Percentiles rank a stretch among this genome's conserved stretches.
phyloP scores from a whole-genome alignment of 2,329 filamentous ascomycete species.

The Aureobasidium sp. region DNA sequence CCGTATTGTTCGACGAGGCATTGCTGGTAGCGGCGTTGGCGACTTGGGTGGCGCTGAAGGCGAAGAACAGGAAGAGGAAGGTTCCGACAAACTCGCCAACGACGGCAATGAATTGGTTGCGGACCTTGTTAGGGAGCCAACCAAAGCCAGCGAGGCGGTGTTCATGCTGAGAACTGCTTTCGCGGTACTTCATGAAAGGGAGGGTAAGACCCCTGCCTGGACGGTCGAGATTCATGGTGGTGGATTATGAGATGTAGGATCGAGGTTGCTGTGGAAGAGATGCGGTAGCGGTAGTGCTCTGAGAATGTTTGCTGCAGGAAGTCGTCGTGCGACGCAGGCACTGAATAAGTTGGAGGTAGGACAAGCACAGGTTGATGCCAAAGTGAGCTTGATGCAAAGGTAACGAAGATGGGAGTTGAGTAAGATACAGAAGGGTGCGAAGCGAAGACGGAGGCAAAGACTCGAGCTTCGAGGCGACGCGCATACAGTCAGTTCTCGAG shows the following conservation, averaged over 20 bases:
- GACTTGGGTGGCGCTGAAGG: constrained; percentile 33
- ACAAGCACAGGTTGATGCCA: constrained; percentile 4
- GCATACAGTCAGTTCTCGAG: constrained; percentile 2
- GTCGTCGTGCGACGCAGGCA: neutral
- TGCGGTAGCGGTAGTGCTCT: neutral
- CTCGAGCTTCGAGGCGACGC: neutral
- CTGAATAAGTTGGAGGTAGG: constrained; percentile 1
- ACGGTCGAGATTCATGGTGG: constrained; percentile 34
- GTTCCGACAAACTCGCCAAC: constrained; percentile 41
- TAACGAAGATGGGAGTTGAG: constrained; percentile 6
- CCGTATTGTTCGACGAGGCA: constrained; percentile 14
- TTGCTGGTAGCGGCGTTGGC: constrained; percentile 32
- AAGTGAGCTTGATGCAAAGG: neutral
- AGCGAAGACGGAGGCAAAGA: neutral
- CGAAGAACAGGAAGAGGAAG: constrained; percentile 40
- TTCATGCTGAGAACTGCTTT: constrained; percentile 23
- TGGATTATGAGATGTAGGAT: constrained; percentile 16
- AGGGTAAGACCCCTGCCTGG: constrained; percentile 33
- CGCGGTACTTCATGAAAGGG: constrained; percentile 31
- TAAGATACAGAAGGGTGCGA: neutral
- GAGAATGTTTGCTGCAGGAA: constrained; percentile 11
- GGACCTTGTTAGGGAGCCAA: constrained; percentile 38
- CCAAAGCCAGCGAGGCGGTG: constrained; percentile 33
- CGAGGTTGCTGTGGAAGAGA: neutral
- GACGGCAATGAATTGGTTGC: constrained; percentile 37